phyloP scores from a whole-genome alignment of 2,329 filamentous ascomycete species.

The Macrophomina pseudophaseolina region DNA sequence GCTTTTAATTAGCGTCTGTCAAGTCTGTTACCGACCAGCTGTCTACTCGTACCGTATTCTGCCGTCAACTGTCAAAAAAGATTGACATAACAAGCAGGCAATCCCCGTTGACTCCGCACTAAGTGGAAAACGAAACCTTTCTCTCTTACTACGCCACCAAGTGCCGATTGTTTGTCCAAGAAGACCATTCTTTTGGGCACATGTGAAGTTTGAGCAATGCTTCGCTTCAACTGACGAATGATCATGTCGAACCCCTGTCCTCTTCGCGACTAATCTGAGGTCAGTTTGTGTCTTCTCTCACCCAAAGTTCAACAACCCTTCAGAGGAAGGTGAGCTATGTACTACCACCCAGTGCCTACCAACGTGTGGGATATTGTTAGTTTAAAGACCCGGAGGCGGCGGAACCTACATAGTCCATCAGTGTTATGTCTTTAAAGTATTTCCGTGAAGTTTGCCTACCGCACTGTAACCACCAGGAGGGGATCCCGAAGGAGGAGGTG shows the following conservation, averaged over 20 bases:
- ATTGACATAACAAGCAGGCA: background rate
- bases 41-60: background rate
- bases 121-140: background rate
- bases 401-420: constrained; percentile 32
- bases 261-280: background rate
- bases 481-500: constrained; percentile 28
- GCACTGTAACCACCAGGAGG: constrained; percentile 37
- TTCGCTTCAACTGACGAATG: background rate
- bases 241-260: background rate
- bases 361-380: background rate
- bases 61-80: background rate
- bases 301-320: background rate
- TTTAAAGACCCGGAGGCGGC: constrained; percentile 42
- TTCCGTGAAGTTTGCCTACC: constrained; percentile 31
- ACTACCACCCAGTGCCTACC: background rate
- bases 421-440: background rate
- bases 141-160: background rate
- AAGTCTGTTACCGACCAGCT: constrained; percentile 6
- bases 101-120: background rate
- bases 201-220: background rate
- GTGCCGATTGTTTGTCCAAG: constrained; percentile 4
- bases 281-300: constrained; percentile 2
- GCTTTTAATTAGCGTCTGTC: constrained; percentile 11
- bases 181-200: constrained; percentile 4
- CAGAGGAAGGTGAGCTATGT: constrained; percentile 8